Evolutionary conservation across 1,139 yeast genomes (phyloP), one percentile per base, ranked within the genome.

Genomic region (Blastobotrys ciferrii): DNA sequence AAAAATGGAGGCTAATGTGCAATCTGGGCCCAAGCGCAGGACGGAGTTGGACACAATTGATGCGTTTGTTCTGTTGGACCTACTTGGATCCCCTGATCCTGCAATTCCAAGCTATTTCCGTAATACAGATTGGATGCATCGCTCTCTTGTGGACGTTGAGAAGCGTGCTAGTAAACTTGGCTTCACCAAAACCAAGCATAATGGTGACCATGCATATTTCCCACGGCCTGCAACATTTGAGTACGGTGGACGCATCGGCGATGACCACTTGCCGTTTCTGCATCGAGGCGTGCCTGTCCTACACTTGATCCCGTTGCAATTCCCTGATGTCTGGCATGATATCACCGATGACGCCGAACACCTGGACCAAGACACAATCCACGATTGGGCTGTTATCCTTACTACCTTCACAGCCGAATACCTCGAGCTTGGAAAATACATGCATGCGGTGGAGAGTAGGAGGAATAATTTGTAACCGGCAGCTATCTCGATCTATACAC

Each of bases 261-360:
- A 79, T 56, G 84, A 79, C 53, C 84, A 79, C 55, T 54, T 73
- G 9, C 84, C 83, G 0, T 79, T 76, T 58, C 57, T 71, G 45
- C 58, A 63, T 17, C 62, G 67, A 3, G 79, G 78, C 0, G 76
- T 77, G 0, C 75, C 76, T 0, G 63, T 76, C 3, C 55, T 79
- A 45, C 84, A 79, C 56, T 55, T 78, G 47, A 78, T 79, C 17
- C 81, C 84, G 1, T 52, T 60, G 2, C 69, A 67, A 3, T 79
- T 79, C 61, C 84, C 84, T 0, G 43, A 55, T 0, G 65, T 60
- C 5, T 79, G 84, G 84, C 84, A 79, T 55, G 75, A 74, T 0
- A 39, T 70, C 1, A 56, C 42, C 6, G 75, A 71, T 51, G 64
- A 70, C 48, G 72, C 65, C 2, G 66, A 61, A 13, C 62, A 64